These are phyloP conservation scores for Draba incana DNA, from an alignment of 345 rosid species.

Conservation along the genomic window DNA sequence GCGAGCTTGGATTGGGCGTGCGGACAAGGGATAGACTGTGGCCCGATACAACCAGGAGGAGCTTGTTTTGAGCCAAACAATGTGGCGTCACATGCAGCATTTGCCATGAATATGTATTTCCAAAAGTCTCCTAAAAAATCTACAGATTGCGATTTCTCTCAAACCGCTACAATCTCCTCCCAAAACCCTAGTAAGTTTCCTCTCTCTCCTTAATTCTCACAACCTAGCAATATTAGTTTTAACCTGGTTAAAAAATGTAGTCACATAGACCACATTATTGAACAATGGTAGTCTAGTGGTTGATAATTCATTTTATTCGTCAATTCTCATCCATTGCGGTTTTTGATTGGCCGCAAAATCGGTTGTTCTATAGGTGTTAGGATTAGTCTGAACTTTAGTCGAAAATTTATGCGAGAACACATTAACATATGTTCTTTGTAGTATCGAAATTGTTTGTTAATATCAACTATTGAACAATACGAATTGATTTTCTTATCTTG, in stretches of 20 bases:
- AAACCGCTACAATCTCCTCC: slow-evolving; percentile 67
- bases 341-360: background rate
- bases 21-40: slow-evolving; percentile 73
- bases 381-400: no score
- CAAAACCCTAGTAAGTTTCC: slow-evolving; percentile 71
- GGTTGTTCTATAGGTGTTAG: no score
- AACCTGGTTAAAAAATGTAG: background rate
- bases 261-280: background rate
- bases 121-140: slow-evolving; percentile 55
- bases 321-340: background rate
- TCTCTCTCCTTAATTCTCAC: background rate
- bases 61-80: slow-evolving; percentile 82
- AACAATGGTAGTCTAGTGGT: background rate
- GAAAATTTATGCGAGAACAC: no score
- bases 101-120: slow-evolving; percentile 83
- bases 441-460: background rate
- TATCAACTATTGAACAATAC: background rate
- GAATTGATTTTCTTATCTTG: background rate
- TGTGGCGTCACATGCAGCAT: slow-evolving; percentile 73
- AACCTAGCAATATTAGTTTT: background rate
- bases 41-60: slow-evolving; percentile 79
- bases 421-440: background rate
- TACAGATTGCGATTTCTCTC: slow-evolving; percentile 73
- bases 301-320: background rate
- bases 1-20: slow-evolving; percentile 82